These are phyloP conservation scores for Rhododendron ferrugineum DNA, from an alignment of 148 eudicot genomes.

Conservation along the genomic window DNA sequence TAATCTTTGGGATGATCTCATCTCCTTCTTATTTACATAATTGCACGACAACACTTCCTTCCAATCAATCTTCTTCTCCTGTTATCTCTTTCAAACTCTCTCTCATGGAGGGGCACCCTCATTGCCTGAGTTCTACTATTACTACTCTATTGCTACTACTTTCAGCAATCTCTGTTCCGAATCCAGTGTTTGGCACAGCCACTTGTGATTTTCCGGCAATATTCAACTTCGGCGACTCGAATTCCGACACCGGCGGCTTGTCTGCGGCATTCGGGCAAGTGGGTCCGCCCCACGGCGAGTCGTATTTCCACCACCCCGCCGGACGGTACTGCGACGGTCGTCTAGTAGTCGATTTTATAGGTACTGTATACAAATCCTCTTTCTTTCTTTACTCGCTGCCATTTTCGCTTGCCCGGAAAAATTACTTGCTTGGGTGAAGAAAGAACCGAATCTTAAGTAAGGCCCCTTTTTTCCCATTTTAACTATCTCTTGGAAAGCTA, in stretches of 20 bases:
- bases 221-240: constrained; percentile 90
- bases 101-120: not conserved
- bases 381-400: not conserved
- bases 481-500: not conserved
- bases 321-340: constrained; percentile 76
- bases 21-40: not conserved
- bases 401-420: not conserved
- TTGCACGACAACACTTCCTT: not conserved
- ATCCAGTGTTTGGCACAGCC: not conserved
- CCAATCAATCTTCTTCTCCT: not conserved
- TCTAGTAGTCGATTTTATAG: constrained; percentile 70
- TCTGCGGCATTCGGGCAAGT: constrained; percentile 87
- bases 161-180: not conserved
- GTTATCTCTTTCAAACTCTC: not conserved
- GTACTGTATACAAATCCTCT: constrained; percentile 21
- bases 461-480: not conserved
- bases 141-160: not conserved
- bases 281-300: constrained; percentile 58
- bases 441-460: no score
- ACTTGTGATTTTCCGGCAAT: constrained; percentile 65
- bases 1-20: not conserved
- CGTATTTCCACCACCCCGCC: constrained; percentile 60
- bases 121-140: not conserved
- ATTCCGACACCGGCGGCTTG: constrained; percentile 84
- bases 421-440: not conserved